Evolutionary conservation across 129 eudicot genomes (phyloP).

Genomic region (Tagetes erecta): DNA sequence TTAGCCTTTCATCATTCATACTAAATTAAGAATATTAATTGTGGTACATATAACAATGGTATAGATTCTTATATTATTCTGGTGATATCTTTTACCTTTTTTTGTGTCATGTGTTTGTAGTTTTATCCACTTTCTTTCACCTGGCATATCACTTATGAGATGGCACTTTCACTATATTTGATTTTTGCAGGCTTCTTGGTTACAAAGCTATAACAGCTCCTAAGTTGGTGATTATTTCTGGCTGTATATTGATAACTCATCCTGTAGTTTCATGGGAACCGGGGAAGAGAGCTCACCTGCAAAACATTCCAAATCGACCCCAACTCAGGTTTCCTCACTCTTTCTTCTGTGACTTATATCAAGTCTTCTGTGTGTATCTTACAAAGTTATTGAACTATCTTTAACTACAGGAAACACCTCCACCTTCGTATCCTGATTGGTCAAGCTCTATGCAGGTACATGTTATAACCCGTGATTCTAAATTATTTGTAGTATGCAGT

Average conservation of each 20-base stretch:
- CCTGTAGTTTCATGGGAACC: constrained; percentile 52
- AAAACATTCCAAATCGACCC: constrained; percentile 60
- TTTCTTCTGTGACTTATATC: not conserved
- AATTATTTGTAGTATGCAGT: constrained; percentile 1
- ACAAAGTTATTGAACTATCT: constrained; percentile 13
- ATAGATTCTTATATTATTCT: not conserved
- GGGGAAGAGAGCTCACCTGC: constrained; percentile 69
- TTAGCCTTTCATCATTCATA: not conserved
- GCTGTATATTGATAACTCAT: constrained; percentile 22
- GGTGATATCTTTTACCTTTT: not conserved
- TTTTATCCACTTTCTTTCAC: not conserved
- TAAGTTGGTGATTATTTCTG: constrained; percentile 11
- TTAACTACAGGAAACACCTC: constrained; percentile 58
- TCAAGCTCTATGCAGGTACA: constrained; percentile 91
- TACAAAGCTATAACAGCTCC: constrained; percentile 14
- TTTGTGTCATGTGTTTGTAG: not conserved
- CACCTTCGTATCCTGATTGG: constrained; percentile 83
- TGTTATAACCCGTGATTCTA: constrained; percentile 9
- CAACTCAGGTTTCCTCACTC: constrained; percentile 57
- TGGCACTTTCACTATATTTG: constrained; percentile 12
- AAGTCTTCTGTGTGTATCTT: not conserved
- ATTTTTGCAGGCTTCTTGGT: constrained; percentile 32
- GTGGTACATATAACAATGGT: not conserved
- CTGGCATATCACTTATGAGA: constrained; percentile 5
- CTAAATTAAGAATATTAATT: not conserved